These are phyloP conservation scores for Pseudogymnoascus sp. DNA, from an alignment of 2,329 filamentous ascomycete species.

Conservation along the genomic window DNA sequence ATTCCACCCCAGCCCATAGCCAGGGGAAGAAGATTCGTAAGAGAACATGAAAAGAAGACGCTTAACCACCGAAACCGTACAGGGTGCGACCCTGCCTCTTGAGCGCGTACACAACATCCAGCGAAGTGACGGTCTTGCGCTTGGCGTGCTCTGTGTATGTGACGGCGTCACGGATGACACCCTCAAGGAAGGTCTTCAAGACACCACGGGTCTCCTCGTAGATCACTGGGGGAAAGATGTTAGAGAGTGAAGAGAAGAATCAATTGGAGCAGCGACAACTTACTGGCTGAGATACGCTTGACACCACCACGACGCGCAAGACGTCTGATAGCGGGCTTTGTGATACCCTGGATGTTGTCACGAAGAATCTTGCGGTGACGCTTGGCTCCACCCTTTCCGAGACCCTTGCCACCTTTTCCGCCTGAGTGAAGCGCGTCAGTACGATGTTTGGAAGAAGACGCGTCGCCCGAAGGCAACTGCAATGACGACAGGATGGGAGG, in stretches of 20 bases:
- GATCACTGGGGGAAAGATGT: constrained; percentile 50
- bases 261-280: constrained; percentile 17
- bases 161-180: constrained; percentile 71
- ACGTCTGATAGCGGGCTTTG: constrained; percentile 97
- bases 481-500: neutral
- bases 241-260: neutral
- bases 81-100: constrained; percentile 61
- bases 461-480: constrained; percentile 16
- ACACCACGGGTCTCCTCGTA: constrained; percentile 79
- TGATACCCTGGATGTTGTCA: constrained; percentile 99
- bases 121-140: constrained; percentile 64
- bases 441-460: constrained; percentile 21
- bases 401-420: constrained; percentile 94
- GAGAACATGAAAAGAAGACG: constrained; percentile 17
- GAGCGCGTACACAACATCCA: constrained; percentile 56
- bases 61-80: constrained; percentile 62
- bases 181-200: constrained; percentile 76
- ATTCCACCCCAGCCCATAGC: constrained; percentile 12
- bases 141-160: constrained; percentile 80
- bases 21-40: constrained; percentile 24
- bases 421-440: constrained; percentile 52
- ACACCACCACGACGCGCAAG: constrained; percentile 98
- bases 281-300: constrained; percentile 98
- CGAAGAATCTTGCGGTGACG: constrained; percentile 98
- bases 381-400: constrained; percentile 97